A percentile compares a stretch with the other conserved stretches of the same genome.
These are phyloP conservation scores for Colletotrichum orbiculare DNA, from an alignment of 2,329 filamentous ascomycete species.

Conservation along the genomic window DNA sequence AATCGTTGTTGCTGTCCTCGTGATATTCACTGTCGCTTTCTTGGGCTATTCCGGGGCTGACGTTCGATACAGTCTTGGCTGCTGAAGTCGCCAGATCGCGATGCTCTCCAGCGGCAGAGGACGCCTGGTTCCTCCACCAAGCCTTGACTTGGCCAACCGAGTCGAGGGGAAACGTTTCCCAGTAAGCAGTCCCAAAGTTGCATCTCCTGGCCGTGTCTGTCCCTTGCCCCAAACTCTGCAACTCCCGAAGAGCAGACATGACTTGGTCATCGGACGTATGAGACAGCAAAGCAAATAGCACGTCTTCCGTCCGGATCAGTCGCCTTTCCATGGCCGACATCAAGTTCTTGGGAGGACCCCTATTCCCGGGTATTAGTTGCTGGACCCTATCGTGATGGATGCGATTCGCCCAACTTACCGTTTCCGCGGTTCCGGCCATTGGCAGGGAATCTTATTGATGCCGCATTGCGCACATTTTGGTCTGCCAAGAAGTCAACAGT, in stretches of 20 bases:
- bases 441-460: constrained; percentile 24
- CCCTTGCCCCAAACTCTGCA: neutral
- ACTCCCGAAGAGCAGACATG: neutral
- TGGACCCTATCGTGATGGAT: neutral
- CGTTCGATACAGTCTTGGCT: too few relatives aligned
- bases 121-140: constrained; percentile 14
- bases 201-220: neutral
- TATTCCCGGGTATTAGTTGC: neutral
- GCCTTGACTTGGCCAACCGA: neutral
- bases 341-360: constrained; percentile 34
- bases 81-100: too few relatives aligned
- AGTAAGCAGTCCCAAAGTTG: constrained; percentile 23
- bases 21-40: neutral
- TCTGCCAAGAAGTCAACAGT: neutral
- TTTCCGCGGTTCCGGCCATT: constrained; percentile 35
- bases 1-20: neutral
- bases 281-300: constrained; percentile 19
- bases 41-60: too few relatives aligned
- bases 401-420: constrained; percentile 12
- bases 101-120: too few relatives aligned
- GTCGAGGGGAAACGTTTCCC: constrained; percentile 23
- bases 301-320: constrained; percentile 23
- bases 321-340: constrained; percentile 29
- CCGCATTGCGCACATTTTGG: constrained; percentile 34
- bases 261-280: constrained; percentile 18